Percentiles rank a stretch among this genome's conserved stretches.
Conservation (phyloP, 2,329 filamentous ascomycete species). For the Beauveria rudraprayagi region DNA sequence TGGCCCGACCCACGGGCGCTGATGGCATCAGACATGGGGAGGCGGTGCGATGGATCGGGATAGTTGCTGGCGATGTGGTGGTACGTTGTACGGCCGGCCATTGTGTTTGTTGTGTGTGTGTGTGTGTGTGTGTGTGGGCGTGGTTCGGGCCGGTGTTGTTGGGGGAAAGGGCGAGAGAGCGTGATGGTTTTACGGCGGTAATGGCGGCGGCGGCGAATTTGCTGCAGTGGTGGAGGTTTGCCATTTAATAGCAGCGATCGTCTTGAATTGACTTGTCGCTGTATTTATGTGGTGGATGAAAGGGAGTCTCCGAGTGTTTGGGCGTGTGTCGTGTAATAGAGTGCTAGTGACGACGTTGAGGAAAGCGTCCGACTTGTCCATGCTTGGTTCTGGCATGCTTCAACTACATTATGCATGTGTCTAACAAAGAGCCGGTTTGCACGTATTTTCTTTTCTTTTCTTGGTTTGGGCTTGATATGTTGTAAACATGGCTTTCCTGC, state of each 20-base stretch:
- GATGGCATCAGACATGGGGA: too few relatives aligned
- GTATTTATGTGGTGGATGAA: neutral
- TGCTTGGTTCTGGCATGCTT: neutral
- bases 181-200: neutral
- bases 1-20: too few relatives aligned
- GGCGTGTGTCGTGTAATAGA: neutral
- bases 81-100: too few relatives aligned
- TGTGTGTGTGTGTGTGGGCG: neutral
- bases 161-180: neutral
- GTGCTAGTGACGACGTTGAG: neutral
- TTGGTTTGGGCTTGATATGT: neutral
- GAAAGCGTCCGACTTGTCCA: neutral
- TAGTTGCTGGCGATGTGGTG: too few relatives aligned
- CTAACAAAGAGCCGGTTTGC: neutral
- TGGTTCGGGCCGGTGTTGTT: neutral
- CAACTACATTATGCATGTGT: neutral
- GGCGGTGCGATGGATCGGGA: too few relatives aligned
- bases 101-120: too few relatives aligned
- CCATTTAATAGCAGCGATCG: neutral
- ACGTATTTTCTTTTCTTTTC: neutral
- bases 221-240: too few relatives aligned
- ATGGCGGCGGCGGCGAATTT: too few relatives aligned
- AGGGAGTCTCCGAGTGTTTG: neutral
- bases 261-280: neutral
- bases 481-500: neutral